Evolutionary conservation across 495 filamentous ascomycete species (phyloP).

Genomic region (Arthonia radiata): DNA sequence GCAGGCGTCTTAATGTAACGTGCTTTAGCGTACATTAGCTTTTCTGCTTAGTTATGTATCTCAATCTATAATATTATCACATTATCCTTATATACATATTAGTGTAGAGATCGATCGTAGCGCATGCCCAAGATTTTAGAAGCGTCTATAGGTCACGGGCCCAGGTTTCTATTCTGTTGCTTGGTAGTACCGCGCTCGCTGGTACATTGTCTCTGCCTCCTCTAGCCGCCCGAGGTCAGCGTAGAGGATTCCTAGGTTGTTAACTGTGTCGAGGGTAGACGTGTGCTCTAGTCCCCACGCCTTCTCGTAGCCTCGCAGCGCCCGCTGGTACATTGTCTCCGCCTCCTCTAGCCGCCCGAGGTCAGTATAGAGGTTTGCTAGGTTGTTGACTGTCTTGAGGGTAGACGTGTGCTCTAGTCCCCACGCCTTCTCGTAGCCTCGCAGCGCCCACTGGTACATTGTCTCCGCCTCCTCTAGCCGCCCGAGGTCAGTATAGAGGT

Average conservation of each 20-base stretch:
- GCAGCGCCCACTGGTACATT: slow-evolving; percentile 3
- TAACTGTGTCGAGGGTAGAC: slow-evolving; percentile 1
- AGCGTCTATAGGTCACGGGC: neutral
- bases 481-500: slow-evolving; percentile 1
- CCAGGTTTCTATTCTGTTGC: slow-evolving; percentile 1
- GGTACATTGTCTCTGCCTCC: slow-evolving; percentile 8
- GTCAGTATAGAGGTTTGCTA: neutral
- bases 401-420: slow-evolving; percentile 3
- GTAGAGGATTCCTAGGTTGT: slow-evolving; percentile 11
- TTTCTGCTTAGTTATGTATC: too few relatives aligned
- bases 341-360: slow-evolving; percentile 2
- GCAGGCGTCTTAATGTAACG: too few relatives aligned
- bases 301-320: slow-evolving; percentile 3
- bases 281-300: slow-evolving; percentile 1
- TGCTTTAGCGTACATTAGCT: too few relatives aligned
- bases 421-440: slow-evolving; percentile 2
- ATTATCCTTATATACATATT: too few relatives aligned
- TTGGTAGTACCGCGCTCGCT: slow-evolving; percentile 1
- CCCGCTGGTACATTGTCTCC: slow-evolving; percentile 5
- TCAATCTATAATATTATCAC: too few relatives aligned
- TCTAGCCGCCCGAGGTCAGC: slow-evolving; percentile 10
- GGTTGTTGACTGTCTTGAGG: slow-evolving; percentile 2
- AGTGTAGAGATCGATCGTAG: too few relatives aligned
- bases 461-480: slow-evolving; percentile 3
- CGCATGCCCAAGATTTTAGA: slow-evolving; percentile 9